Evolutionary conservation across 371 early-diverging fungal genomes (phyloP), one percentile per base, ranked within the genome.

Genomic region (Basidiobolus meristosporus): DNA sequence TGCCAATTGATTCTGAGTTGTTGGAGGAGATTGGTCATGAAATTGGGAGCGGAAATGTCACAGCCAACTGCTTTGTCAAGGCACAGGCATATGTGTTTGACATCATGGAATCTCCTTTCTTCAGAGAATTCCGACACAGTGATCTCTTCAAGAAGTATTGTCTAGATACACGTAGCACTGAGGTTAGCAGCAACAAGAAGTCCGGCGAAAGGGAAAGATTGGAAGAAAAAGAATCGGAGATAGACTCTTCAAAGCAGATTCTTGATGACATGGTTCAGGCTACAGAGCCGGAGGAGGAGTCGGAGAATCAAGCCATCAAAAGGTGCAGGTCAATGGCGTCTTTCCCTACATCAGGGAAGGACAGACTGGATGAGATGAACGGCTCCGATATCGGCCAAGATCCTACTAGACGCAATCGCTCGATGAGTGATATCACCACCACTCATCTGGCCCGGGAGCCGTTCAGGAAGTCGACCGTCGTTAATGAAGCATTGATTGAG

Each of bases 91-190:
- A 36, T n/a, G 39, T 50, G n/a, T 38, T 39, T 29, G 33, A 12
- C 1, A 17, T 29, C 2, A 36, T 50, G 15, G 37, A 35, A 21
- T n/a, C 14, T 1, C 31, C 34, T n/a, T 45, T 29, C 21, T 33
- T 38, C 16, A 38, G 38, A 30, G 39, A 44, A 21, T 44, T 44
- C 21, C 19, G 31, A 22, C 2, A 11, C 2, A 23, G 26, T 1
- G 28, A 40, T 12, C 42, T 30, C 21, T 33, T 38, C 21, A 38
- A 44, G 31, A 32, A 44, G 30, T 44, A 38, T 20, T 21, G 37
- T 39, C 9, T 31, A 30, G 22, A 17, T 11, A 38, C 38, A 30
- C 26, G 31, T 6, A 3, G 3, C 9, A 26, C 9, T 9, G 26
- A 26, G n/a, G n/a, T n/a, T n/a, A n/a, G n/a, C n/a, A n/a, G n/a